These are phyloP conservation scores for Picochlorum sp. DNA, from an alignment of 139 green algal genomes.

Conservation along the genomic window DNA sequence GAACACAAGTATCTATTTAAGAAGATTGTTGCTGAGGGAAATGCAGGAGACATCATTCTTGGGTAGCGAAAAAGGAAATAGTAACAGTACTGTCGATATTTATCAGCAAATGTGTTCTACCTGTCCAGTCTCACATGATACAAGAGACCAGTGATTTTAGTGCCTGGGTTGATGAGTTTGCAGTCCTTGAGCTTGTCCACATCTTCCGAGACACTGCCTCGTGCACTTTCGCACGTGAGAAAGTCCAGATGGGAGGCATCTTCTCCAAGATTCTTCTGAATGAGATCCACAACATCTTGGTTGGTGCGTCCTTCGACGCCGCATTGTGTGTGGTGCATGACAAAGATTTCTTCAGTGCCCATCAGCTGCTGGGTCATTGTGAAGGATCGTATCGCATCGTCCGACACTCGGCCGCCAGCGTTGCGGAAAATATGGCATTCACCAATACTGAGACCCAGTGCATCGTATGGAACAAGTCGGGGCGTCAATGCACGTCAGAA, in stretches of 20 bases:
- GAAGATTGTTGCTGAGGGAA: no score
- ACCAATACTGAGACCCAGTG: constrained; percentile 42
- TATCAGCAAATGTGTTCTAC: constrained; percentile 6
- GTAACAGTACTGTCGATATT: not conserved
- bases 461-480: constrained; percentile 31
- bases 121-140: constrained; percentile 46
- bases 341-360: constrained; percentile 50
- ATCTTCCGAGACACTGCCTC: constrained; percentile 42
- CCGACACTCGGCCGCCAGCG: constrained; percentile 45
- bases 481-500: constrained; percentile 15
- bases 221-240: constrained; percentile 37
- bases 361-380: constrained; percentile 56
- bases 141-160: constrained; percentile 33
- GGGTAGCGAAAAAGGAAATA: no score
- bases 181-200: constrained; percentile 26
- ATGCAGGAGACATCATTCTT: no score
- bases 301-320: constrained; percentile 31
- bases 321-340: constrained; percentile 66
- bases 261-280: constrained; percentile 33
- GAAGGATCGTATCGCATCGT: constrained; percentile 47
- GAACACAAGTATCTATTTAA: no score
- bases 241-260: constrained; percentile 32
- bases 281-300: constrained; percentile 24
- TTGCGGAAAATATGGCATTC: constrained; percentile 54
- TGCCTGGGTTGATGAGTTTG: constrained; percentile 18